Evolutionary conservation across 2,329 filamentous ascomycete genomes (phyloP).

Genomic region (Hypoxylon rubiginosum): DNA sequence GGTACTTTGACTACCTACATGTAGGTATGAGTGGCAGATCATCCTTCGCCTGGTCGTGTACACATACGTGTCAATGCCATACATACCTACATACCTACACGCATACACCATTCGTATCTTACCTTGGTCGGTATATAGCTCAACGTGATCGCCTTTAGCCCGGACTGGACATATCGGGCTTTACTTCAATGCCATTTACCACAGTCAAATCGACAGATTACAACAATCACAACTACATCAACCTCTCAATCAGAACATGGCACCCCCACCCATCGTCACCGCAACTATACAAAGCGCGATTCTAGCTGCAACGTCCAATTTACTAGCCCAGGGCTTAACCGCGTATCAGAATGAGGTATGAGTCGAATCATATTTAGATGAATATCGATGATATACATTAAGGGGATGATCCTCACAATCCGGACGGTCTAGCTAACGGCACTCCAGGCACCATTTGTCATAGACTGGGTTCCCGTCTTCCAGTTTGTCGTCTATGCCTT

Average conservation of each 20-base stretch:
- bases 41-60: background rate
- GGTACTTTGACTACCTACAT: background rate
- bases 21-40: no score
- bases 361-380: background rate
- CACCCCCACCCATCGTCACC: slow-evolving; percentile 65
- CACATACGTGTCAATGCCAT: background rate
- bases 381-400: background rate
- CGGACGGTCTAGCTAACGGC: slow-evolving; percentile 15
- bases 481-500: slow-evolving; percentile 83
- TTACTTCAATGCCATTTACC: background rate
- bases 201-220: background rate
- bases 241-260: slow-evolving; percentile 46
- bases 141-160: background rate
- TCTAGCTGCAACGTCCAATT: slow-evolving; percentile 76
- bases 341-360: slow-evolving; percentile 72
- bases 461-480: slow-evolving; percentile 77
- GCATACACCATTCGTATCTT: background rate
- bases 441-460: slow-evolving; percentile 66
- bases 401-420: background rate
- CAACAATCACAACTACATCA: background rate
- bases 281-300: slow-evolving; percentile 75
- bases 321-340: slow-evolving; percentile 78
- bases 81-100: no score
- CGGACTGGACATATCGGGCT: background rate
- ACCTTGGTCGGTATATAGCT: background rate